Base-by-base conservation (phyloP, 2,329 filamentous ascomycete genomes). In the Pseudogymnoascus pannorum region DNA sequence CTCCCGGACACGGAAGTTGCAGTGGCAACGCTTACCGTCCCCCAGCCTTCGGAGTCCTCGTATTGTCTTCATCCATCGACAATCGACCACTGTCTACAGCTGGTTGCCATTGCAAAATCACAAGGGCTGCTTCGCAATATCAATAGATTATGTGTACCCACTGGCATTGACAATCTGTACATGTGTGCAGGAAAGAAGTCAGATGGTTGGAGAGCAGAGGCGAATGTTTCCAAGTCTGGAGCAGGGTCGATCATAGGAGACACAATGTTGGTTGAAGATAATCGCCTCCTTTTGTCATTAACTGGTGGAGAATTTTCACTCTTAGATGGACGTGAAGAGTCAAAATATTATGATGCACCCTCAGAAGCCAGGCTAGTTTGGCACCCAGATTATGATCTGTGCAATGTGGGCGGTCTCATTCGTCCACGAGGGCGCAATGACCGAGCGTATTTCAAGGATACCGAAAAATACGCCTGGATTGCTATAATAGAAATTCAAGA, bases 41-140 rank as follows among this genome's bases (percentile, higher is more conserved):
- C n/a, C 7, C 18, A 24, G 29, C 12, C 31, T 26, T 16, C 22
- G 14, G 54, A 65, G n/a, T 57, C 59, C n/a, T 40, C 31, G 18
- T 66, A 65, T 35, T n/a, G 40, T 8, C 18, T 66, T 5, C 65
- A 66, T 57, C 65, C 65, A 12, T 29, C 62, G 14, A 61, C 61
- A 5, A 61, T 66, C 22, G 64, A 66, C 59, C 20, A 29, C 9
- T 59, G 57, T 22, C 58, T 66, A 5, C 65, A 66, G 18, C 22
- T 62, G 2, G 42, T 66, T 18, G 58, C 22, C 12, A 60, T 66
- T 24, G 64, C 65, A 11, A 48, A 57, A n/a, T n/a, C 58, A 4
- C 29, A 61, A 16, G 66, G 66, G 8, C 14, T 61, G 5, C 8
- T 44, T n/a, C 64, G 66, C 14, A 33, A 54, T 12, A 42, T 66